Percentiles rank a stretch among this genome's conserved stretches.
Conservation (phyloP, 2,329 filamentous ascomycete genomes). For the Aschersonia sp. region DNA sequence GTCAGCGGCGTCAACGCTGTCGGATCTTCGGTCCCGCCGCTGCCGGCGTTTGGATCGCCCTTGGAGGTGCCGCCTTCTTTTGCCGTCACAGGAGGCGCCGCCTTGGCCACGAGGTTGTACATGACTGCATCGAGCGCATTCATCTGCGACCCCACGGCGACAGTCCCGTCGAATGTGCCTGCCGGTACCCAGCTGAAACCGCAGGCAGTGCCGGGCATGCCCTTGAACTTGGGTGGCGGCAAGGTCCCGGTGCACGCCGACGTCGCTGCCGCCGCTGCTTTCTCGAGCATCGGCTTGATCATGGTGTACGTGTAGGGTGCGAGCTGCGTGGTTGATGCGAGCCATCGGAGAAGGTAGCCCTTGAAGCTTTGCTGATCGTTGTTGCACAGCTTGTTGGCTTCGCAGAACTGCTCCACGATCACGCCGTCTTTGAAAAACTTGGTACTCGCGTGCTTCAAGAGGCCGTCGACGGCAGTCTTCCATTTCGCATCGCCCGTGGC, state of each 20-base stretch:
- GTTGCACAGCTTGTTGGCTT: slow-evolving; percentile 46
- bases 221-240: slow-evolving; percentile 27
- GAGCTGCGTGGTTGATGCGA: slow-evolving; percentile 39
- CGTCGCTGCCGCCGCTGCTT: slow-evolving; percentile 38
- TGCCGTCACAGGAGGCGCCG: slow-evolving; percentile 31
- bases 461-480: slow-evolving; percentile 42
- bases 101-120: slow-evolving; percentile 37
- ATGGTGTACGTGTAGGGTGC: slow-evolving; percentile 34
- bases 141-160: slow-evolving; percentile 58
- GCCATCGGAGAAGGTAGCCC: slow-evolving; percentile 57
- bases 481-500: slow-evolving; percentile 37
- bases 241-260: slow-evolving; percentile 32
- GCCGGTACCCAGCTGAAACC: slow-evolving; percentile 49
- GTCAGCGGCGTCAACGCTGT: slow-evolving; percentile 23
- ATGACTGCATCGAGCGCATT: slow-evolving; percentile 49
- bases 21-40: slow-evolving; percentile 11
- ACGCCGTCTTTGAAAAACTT: slow-evolving; percentile 41
- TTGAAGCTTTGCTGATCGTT: slow-evolving; percentile 64
- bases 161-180: slow-evolving; percentile 39
- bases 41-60: slow-evolving; percentile 25
- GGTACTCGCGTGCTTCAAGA: slow-evolving; percentile 33
- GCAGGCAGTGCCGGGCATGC: slow-evolving; percentile 44
- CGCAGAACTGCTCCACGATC: slow-evolving; percentile 55
- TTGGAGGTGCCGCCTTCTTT: slow-evolving; percentile 44
- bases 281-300: slow-evolving; percentile 35